Conservation (phyloP, 352 stramenopile genomes). For the Globisporangium recalcitrans region DNA sequence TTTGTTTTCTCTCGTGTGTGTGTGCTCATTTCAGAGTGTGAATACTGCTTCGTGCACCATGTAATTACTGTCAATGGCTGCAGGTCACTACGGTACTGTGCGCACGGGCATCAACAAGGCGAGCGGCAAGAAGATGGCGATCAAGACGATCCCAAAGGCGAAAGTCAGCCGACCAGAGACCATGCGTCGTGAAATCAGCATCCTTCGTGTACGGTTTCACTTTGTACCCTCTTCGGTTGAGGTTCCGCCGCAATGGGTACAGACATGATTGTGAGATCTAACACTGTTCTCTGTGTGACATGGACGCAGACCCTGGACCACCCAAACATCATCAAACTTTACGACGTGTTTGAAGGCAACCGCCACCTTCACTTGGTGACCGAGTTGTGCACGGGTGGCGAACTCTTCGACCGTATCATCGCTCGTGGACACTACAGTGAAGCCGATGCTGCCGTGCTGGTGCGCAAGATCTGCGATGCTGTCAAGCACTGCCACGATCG, state of each 20-base stretch:
- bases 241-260: slow-evolving; percentile 1
- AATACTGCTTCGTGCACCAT: not conserved
- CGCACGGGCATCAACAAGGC: slow-evolving; percentile 92
- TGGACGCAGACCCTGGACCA: slow-evolving; percentile 77
- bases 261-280: not conserved
- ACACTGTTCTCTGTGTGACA: slow-evolving; percentile 7
- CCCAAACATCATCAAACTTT: slow-evolving; percentile 98
- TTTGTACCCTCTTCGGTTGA: slow-evolving; percentile 4
- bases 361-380: slow-evolving; percentile 97
- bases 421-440: slow-evolving; percentile 95
- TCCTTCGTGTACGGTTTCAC: slow-evolving; percentile 60
- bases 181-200: slow-evolving; percentile 92
- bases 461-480: slow-evolving; percentile 95
- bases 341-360: slow-evolving; percentile 96
- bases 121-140: slow-evolving; percentile 93
- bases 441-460: slow-evolving; percentile 90
- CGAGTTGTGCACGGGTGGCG: slow-evolving; percentile 96
- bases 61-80: not conserved
- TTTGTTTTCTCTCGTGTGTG: not conserved
- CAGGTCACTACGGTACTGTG: slow-evolving; percentile 96
- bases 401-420: slow-evolving; percentile 94
- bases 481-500: slow-evolving; percentile 97
- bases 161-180: slow-evolving; percentile 94
- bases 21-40: not conserved
- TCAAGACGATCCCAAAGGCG: slow-evolving; percentile 98